Base-by-base conservation (phyloP, 345 rosid genomes). In the Cardamine resedifolia region DNA sequence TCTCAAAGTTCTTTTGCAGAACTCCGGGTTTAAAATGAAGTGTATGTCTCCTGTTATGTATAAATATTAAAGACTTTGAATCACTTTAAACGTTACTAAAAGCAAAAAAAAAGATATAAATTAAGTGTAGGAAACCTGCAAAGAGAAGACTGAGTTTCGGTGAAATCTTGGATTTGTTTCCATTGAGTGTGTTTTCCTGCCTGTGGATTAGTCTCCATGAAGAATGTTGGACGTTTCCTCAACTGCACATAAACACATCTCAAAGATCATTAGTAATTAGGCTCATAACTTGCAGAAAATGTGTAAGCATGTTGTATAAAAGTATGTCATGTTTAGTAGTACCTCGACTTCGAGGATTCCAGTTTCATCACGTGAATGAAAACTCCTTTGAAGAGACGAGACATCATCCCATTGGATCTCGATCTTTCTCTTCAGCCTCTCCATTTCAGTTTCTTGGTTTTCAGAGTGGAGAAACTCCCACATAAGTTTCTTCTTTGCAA, bases 401-500 rank as follows among this genome's bases (percentile, higher is more conserved):
- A 83, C 52, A 48, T 83, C 83, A 68, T 55, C 26, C 84, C 84
- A 74, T 2, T 52, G 56, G 8, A 83, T 67, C 62, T 83, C 84
- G 0, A 83, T 72, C 79, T 87, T 87, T 34, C 72, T 78, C 66
- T 86, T 89, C 26, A 77, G 71, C 28, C 16, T 66, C 2, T 10
- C 2, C 12, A 2, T 49, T 0, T 21, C 1, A 58, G 36, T 23
- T 10, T 4, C 38, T 62, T 23, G 5, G 2, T 39, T 6, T 3
- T 63, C 67, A 0, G 59, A 10, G 12, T 70, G 65, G 30, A 88
- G 72, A 41, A 80, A 24, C 41, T 92, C 91, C 98, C 98, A 90
- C 1, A 90, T 84, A 73, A 90, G 51, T 71, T 71, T 90, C 44
- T 38, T 77, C 57, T 81, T 90, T 1, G 89, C 83, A 70, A 74